Percentiles rank a stretch among this genome's conserved stretches.
phyloP scores from a whole-genome alignment of 495 filamentous ascomycete species.

The Sabuloglossum arenarium region DNA sequence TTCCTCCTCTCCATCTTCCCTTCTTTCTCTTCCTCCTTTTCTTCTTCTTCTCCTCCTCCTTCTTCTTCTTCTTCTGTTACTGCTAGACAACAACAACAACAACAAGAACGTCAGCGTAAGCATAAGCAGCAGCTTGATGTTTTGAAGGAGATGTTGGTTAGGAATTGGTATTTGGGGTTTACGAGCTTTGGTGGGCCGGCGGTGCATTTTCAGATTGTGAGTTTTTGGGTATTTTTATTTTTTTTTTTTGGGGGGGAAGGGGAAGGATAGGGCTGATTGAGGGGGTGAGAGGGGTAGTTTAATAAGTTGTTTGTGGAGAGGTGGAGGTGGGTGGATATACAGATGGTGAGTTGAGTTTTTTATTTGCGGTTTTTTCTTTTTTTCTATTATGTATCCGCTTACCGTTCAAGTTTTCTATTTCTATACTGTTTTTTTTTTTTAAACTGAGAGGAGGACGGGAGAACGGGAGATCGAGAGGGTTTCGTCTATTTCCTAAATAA shows the following conservation, averaged over 20 bases:
- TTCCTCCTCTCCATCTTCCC: too few relatives aligned
- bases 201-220: constrained; percentile 45
- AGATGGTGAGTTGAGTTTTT: constrained; percentile 25
- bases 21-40: too few relatives aligned
- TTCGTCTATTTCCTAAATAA: too few relatives aligned
- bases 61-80: not conserved
- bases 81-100: not conserved
- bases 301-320: constrained; percentile 34
- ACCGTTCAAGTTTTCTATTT: too few relatives aligned
- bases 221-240: not conserved
- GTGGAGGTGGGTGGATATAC: constrained; percentile 54
- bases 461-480: too few relatives aligned
- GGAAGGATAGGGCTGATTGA: not conserved
- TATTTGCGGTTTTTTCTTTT: not conserved
- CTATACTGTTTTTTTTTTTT: not conserved
- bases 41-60: too few relatives aligned
- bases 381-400: not conserved
- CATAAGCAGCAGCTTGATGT: constrained; percentile 4
- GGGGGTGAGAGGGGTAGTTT: not conserved
- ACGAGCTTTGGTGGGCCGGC: constrained; percentile 53
- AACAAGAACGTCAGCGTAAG: too few relatives aligned
- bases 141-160: constrained; percentile 5
- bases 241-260: too few relatives aligned
- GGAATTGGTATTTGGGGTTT: constrained; percentile 42
- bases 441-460: not conserved